Evolutionary conservation across 352 stramenopile species (phyloP), one percentile per base, ranked within the genome.

Genomic region (Phytophthora chlamydospora): DNA sequence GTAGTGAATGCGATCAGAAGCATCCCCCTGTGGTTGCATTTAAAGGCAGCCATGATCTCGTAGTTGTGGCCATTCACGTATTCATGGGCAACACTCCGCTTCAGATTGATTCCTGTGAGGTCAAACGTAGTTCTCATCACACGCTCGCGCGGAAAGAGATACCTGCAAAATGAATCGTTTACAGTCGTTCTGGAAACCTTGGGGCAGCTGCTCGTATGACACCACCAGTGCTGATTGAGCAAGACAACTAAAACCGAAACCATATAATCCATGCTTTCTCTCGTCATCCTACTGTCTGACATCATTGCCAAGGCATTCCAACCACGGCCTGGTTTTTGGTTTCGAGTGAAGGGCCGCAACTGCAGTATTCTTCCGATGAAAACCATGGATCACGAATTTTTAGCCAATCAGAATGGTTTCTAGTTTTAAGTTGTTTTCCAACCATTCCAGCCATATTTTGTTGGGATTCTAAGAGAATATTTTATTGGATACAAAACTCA

Each of bases 111-210:
- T 21, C 36, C 36, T 42, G 36, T 42, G 7, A 42, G 36, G 36
- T 42, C 36, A 9, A 42, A 42, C 10, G 36, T 42, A 2, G 36
- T 42, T 10, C 10, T 19, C 36, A 42, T 19, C 6, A 42, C 6
- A 21, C 36, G 36, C 13, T 55, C 47, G 16, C 47, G 47, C n/a
- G 4, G 35, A 35, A 55, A 55, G 45, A 5, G 14, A 13, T 53
- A 53, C 9, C 46, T 0, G 17, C 46, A 53, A 32, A 43, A 42
- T n/a, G 46, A 33, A 13, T 41, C 8, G 33, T 43, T 38, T 19
- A 38, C 32, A 6, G 46, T 53, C 14, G 33, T 19, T 38, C 16
- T 53, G 2, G 46, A 53, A 17, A 36, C 7, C 24, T 49, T 49
- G 19, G 36, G 36, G 11, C 42, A 49, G 24, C 33, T 54, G 17